Evolutionary conservation across 2,329 filamentous ascomycete species (phyloP).

Genomic region (Aspergillus hiratsukae): DNA sequence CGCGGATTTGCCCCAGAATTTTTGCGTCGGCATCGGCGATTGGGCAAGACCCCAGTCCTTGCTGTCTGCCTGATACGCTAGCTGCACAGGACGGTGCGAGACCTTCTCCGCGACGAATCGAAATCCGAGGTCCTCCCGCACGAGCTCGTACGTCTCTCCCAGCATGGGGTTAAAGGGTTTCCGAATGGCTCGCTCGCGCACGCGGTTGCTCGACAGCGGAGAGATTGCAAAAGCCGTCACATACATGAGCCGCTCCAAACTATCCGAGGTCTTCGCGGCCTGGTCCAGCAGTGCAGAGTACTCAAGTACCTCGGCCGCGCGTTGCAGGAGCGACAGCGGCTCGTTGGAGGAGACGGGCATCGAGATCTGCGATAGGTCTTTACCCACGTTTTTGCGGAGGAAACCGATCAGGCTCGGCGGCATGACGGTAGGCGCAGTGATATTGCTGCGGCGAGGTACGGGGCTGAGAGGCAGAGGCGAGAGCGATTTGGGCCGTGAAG

Average conservation of each 20-base stretch:
- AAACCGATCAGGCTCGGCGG: conserved; percentile 93
- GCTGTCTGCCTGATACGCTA: conserved; percentile 90
- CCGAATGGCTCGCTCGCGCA: conserved; percentile 85
- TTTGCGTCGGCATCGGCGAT: conserved; percentile 82
- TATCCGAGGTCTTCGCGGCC: conserved; percentile 55
- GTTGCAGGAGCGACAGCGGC: conserved; percentile 80
- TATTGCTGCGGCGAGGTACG: conserved; percentile 63
- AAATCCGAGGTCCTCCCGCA: conserved; percentile 82
- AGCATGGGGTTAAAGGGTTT: conserved; percentile 98
- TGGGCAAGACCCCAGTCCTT: conserved; percentile 82
- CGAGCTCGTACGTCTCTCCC: conserved; percentile 89
- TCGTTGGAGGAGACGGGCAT: conserved; percentile 98
- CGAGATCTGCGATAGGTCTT: conserved; percentile 91
- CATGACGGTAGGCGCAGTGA: conserved; percentile 68
- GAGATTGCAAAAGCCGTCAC: conserved; percentile 89
- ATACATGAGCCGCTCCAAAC: conserved; percentile 71
- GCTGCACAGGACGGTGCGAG: conserved; percentile 81
- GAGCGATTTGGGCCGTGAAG: conserved; percentile 69
- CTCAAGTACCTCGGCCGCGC: conserved; percentile 84
- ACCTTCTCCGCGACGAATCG: conserved; percentile 95
- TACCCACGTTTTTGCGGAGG: conserved; percentile 94
- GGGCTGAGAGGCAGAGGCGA: conserved; percentile 68
- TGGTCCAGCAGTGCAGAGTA: conserved; percentile 80
- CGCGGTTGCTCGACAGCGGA: conserved; percentile 72
- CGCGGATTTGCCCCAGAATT: conserved; percentile 97